Percentiles rank a stretch among this genome's conserved stretches.
Evolutionary conservation across 2,329 filamentous ascomycete species (phyloP).

Genomic region (Diplocarpon rosae): DNA sequence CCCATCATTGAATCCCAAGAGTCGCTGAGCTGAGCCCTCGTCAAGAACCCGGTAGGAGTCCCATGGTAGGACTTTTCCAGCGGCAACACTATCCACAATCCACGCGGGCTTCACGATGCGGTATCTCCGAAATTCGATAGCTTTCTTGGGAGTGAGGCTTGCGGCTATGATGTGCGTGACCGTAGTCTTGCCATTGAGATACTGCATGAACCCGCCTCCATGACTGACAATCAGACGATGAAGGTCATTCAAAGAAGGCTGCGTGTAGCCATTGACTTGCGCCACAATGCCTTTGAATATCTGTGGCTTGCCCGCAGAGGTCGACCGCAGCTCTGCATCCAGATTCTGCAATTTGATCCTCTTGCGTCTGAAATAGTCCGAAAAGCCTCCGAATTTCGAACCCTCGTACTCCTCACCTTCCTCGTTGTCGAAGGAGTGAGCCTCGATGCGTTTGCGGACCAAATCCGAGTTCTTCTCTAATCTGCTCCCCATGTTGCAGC

Average conservation of each 20-base stretch:
- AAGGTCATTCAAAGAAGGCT: constrained; percentile 81
- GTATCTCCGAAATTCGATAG: constrained; percentile 76
- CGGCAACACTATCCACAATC: constrained; percentile 80
- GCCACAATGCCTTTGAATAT: constrained; percentile 88
- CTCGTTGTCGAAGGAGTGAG: constrained; percentile 67
- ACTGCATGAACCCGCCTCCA: constrained; percentile 92
- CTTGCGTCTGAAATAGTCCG: constrained; percentile 88
- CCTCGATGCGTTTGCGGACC: constrained; percentile 50
- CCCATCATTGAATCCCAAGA: constrained; percentile 52
- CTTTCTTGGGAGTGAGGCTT: constrained; percentile 83
- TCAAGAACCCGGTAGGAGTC: constrained; percentile 73
- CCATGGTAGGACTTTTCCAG: constrained; percentile 78
- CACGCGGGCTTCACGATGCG: constrained; percentile 90
- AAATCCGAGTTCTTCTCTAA: constrained; percentile 53
- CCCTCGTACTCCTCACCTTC: constrained; percentile 82
- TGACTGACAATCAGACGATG: constrained; percentile 81
- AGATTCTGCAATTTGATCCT: constrained; percentile 96
- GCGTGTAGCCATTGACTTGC: constrained; percentile 92
- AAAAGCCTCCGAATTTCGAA: constrained; percentile 80
- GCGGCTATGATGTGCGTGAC: constrained; percentile 95
- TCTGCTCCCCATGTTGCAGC: constrained; percentile 47
- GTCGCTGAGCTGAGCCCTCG: constrained; percentile 72
- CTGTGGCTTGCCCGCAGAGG: constrained; percentile 57
- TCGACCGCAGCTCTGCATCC: constrained; percentile 67
- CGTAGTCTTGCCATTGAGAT: constrained; percentile 86